A percentile compares a stretch with the other conserved stretches of the same genome.
These are phyloP conservation scores for Coemansia pectinata DNA, from an alignment of 192 early-diverging fungal genomes.

Conservation along the genomic window DNA sequence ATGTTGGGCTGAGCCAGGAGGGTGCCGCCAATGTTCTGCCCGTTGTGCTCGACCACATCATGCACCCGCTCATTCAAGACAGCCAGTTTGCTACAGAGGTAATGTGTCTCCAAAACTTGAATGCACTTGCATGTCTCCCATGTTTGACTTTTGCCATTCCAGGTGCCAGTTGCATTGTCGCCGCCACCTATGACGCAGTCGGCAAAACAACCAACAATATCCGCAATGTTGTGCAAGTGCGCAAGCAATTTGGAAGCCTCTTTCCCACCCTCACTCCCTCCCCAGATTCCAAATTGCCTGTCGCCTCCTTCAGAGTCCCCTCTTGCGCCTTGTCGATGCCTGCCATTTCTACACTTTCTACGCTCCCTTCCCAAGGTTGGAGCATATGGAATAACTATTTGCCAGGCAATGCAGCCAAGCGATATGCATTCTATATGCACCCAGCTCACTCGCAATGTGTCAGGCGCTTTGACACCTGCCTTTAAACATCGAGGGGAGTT, in stretches of 20 bases:
- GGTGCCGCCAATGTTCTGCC: constrained; percentile 76
- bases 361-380: background rate
- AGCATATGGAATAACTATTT: background rate
- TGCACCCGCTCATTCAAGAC: constrained; percentile 71
- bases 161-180: background rate
- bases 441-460: background rate
- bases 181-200: background rate
- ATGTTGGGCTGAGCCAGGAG: constrained; percentile 66
- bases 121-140: background rate
- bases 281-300: background rate
- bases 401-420: background rate
- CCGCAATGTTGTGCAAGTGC: background rate
- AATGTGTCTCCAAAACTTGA: constrained; percentile 12
- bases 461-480: constrained; percentile 3
- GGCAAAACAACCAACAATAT: constrained; percentile 1
- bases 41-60: constrained; percentile 78
- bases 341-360: constrained; percentile 8
- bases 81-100: constrained; percentile 81
- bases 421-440: constrained; percentile 3
- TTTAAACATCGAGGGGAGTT: background rate
- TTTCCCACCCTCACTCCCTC: background rate
- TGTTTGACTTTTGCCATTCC: constrained; percentile 9
- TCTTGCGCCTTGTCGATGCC: background rate
- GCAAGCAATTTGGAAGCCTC: background rate
- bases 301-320: background rate